A percentile compares a stretch with the other conserved stretches of the same genome.
phyloP scores from a whole-genome alignment of 768 basidiomycete species.

The Strobilomyces confusus region DNA sequence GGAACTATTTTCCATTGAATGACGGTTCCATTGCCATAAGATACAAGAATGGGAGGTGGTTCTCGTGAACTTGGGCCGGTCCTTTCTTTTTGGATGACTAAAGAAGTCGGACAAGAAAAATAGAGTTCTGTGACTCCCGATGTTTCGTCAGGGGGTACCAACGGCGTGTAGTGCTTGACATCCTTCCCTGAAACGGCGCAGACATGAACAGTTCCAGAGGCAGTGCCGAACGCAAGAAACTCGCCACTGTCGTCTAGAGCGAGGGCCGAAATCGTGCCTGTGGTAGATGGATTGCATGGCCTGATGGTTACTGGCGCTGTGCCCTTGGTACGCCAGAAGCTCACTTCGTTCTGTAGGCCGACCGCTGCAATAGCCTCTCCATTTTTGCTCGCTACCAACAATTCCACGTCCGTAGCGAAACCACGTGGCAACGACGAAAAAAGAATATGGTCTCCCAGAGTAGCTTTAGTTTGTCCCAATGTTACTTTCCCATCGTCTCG shows the following conservation, averaged over 20 bases:
- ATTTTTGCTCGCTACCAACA: slow-evolving; percentile 67
- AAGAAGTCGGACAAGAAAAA: slow-evolving; percentile 31
- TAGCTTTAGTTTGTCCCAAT: slow-evolving; percentile 19
- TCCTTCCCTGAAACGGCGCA: slow-evolving; percentile 51
- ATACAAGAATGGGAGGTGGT: slow-evolving; percentile 37
- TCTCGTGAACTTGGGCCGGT: slow-evolving; percentile 11
- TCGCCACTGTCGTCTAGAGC: slow-evolving; percentile 58
- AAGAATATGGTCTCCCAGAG: slow-evolving; percentile 42
- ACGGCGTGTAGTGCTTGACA: slow-evolving; percentile 37
- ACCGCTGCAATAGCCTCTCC: slow-evolving; percentile 66
- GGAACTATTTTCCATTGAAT: slow-evolving; percentile 45
- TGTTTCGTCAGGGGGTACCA: slow-evolving; percentile 40
- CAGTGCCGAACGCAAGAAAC: slow-evolving; percentile 70
- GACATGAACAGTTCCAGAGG: slow-evolving; percentile 57
- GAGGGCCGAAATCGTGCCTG: slow-evolving; percentile 54
- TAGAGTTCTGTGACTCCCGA: slow-evolving; percentile 52
- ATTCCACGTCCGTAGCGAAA: slow-evolving; percentile 78
- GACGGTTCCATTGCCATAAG: slow-evolving; percentile 58
- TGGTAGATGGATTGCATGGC: slow-evolving; percentile 41
- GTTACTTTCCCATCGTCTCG: slow-evolving; percentile 43
- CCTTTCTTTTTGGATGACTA: slow-evolving; percentile 15
- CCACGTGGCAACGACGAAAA: slow-evolving; percentile 78
- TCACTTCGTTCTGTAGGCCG: slow-evolving; percentile 74
- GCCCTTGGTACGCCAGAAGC: slow-evolving; percentile 56
- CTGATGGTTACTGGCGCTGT: slow-evolving; percentile 42